These are phyloP conservation scores for Phytophthora citrophthora DNA, from an alignment of 352 stramenopile species.

Conservation along the genomic window DNA sequence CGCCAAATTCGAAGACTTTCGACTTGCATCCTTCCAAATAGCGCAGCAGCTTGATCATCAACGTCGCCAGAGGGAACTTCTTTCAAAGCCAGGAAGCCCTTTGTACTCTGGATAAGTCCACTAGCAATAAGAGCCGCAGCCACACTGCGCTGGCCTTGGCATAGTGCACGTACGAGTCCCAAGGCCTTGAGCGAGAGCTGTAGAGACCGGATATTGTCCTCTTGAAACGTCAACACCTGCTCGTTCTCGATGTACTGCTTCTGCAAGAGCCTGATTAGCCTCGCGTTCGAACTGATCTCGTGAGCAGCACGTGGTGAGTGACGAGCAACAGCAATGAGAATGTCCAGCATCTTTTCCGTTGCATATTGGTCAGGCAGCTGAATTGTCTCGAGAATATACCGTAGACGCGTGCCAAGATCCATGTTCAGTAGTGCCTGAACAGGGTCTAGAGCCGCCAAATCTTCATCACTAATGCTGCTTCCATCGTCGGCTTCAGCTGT, in stretches of 20 bases:
- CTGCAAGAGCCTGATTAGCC: conserved; percentile 52
- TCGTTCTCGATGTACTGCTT: conserved; percentile 62
- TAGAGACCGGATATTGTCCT: conserved; percentile 35
- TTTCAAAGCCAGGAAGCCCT: conserved; percentile 60
- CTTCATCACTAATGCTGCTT: conserved; percentile 50
- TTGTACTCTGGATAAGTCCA: conserved; percentile 63
- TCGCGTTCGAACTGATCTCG: conserved; percentile 51
- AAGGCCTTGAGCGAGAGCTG: conserved; percentile 50
- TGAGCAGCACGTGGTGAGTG: conserved; percentile 60
- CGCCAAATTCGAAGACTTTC: conserved; percentile 72
- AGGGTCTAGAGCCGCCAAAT: conserved; percentile 58
- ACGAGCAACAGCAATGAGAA: conserved; percentile 48
- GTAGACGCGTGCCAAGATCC: conserved; percentile 56
- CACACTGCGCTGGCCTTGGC: conserved; percentile 53
- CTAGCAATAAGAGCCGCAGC: conserved; percentile 45
- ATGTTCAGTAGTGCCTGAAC: conserved; percentile 68
- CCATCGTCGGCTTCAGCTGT: conserved; percentile 45
- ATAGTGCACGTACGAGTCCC: conserved; percentile 49
- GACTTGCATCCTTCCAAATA: conserved; percentile 50
- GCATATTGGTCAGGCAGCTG: conserved; percentile 47
- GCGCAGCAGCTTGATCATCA: conserved; percentile 14
- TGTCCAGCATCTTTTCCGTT: conserved; percentile 65
- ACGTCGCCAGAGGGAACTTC: conserved; percentile 25
- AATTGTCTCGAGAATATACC: conserved; percentile 59
- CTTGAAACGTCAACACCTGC: conserved; percentile 42